A percentile compares a stretch with the other conserved stretches of the same genome.
phyloP scores from a whole-genome alignment of 768 basidiomycete genomes.

The Lactarius evosmus region DNA sequence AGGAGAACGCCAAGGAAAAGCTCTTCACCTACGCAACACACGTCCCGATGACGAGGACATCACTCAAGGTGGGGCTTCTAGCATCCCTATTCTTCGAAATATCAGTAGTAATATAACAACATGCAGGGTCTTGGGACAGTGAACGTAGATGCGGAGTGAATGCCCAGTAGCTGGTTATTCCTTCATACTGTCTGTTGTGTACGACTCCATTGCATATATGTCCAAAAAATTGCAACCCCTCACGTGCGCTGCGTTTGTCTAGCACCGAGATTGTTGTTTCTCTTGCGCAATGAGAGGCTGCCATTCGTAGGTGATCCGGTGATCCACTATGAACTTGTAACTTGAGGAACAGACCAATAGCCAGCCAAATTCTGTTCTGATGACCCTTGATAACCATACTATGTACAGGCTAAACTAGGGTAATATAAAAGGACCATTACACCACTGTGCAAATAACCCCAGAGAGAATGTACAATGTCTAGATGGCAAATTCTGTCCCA shows the following conservation, averaged over 20 bases:
- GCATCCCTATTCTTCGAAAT: constrained; percentile 19
- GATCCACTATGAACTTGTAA: background rate
- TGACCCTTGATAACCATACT: background rate
- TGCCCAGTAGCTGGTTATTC: constrained; percentile 4
- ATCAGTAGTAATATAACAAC: constrained; percentile 19
- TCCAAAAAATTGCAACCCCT: constrained; percentile 3
- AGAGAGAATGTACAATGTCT: background rate
- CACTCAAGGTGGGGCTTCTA: constrained; percentile 72
- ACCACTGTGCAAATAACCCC: background rate
- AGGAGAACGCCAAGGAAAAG: constrained; percentile 98
- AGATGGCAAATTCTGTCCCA: background rate
- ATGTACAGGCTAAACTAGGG: background rate
- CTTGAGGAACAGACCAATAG: background rate
- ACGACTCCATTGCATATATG: constrained; percentile 2
- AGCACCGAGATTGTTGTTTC: no score
- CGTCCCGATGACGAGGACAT: constrained; percentile 54
- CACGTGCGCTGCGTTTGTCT: background rate
- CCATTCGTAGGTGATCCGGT: background rate
- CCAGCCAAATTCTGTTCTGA: background rate
- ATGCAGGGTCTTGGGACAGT: constrained; percentile 79
- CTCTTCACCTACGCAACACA: constrained; percentile 88
- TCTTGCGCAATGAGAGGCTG: background rate
- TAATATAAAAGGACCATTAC: constrained; percentile 4
- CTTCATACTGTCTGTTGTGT: constrained; percentile 1
- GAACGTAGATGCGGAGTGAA: constrained; percentile 77